Percentiles rank a stretch among this genome's conserved stretches.
phyloP scores from a whole-genome alignment of 2,329 filamentous ascomycete species.

The Shiraia sp. region DNA sequence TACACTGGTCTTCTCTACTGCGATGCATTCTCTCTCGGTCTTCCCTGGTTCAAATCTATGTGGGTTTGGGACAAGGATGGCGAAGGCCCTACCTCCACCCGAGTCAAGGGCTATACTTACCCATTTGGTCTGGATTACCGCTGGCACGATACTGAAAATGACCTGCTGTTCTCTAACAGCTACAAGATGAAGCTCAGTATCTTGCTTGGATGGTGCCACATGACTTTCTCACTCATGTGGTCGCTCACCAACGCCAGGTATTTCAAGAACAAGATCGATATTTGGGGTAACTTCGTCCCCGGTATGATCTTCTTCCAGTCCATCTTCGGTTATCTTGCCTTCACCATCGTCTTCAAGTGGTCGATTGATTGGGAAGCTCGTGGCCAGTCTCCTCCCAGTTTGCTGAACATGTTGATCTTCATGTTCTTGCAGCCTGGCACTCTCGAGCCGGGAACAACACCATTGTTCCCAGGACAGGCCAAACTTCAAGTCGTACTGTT shows the following conservation, averaged over 20 bases:
- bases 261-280: conserved; percentile 93
- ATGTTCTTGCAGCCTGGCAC: conserved; percentile 94
- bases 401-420: conserved; percentile 99
- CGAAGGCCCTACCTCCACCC: conserved; percentile 65
- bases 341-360: conserved; percentile 98
- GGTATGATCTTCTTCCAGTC: conserved; percentile 99
- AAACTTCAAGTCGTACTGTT: conserved; percentile 77
- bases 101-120: conserved; percentile 77
- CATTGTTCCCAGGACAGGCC: conserved; percentile 78
- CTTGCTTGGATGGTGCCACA: conserved; percentile 93
- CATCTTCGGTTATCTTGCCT: conserved; percentile 94
- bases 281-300: conserved; percentile 96
- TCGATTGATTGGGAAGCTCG: conserved; percentile 79
- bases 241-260: conserved; percentile 91
- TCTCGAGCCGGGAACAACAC: conserved; percentile 62
- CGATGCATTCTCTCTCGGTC: conserved; percentile 91
- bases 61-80: conserved; percentile 82
- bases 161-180: conserved; percentile 93
- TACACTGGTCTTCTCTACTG: conserved; percentile 98
- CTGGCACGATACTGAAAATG: conserved; percentile 96
- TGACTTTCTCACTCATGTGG: conserved; percentile 97
- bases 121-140: conserved; percentile 95
- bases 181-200: conserved; percentile 99
- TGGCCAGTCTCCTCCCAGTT: conserved; percentile 73
- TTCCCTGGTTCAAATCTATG: conserved; percentile 85